These are phyloP conservation scores for Penicillium taxi DNA, from an alignment of 495 filamentous ascomycete genomes.

Conservation along the genomic window DNA sequence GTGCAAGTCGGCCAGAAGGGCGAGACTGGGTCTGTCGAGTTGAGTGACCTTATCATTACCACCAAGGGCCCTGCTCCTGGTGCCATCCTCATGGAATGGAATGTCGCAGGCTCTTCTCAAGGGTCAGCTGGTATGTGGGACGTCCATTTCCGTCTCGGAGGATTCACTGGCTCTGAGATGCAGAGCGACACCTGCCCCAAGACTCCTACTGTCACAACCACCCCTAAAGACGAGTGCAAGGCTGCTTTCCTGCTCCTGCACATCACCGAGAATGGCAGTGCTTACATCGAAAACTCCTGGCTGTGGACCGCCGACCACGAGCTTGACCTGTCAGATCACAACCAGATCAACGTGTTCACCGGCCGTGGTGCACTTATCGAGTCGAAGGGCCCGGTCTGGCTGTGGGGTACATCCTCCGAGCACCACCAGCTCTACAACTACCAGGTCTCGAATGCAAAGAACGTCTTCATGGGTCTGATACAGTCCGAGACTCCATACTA, in stretches of 20 bases:
- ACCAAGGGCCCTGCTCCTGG: constrained; percentile 67
- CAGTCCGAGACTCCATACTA: constrained; percentile 93
- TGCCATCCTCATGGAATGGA: constrained; percentile 88
- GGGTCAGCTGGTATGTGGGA: constrained; percentile 84
- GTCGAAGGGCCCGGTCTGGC: constrained; percentile 46
- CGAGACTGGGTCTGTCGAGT: constrained; percentile 71
- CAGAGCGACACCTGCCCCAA: constrained; percentile 64
- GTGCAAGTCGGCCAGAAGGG: constrained; percentile 72
- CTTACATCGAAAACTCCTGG: constrained; percentile 90
- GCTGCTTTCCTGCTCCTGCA: constrained; percentile 78
- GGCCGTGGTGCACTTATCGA: constrained; percentile 81
- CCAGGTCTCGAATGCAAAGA: constrained; percentile 69
- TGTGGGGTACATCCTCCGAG: constrained; percentile 76
- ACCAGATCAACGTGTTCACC: constrained; percentile 86
- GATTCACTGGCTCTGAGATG: constrained; percentile 70
- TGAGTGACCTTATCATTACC: constrained; percentile 62
- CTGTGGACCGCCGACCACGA: constrained; percentile 94
- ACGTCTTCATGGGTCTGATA: constrained; percentile 78
- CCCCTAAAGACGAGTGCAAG: constrained; percentile 52
- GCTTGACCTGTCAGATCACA: constrained; percentile 66
- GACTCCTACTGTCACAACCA: constrained; percentile 51
- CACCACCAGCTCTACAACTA: constrained; percentile 90
- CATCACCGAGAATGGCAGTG: constrained; percentile 58
- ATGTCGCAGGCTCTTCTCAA: constrained; percentile 57
- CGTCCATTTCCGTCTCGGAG: constrained; percentile 78